A percentile compares a stretch with the other conserved stretches of the same genome.
Evolutionary conservation across 176 grass and related monocot species (phyloP).

Genomic region (Eragrostis curvula): DNA sequence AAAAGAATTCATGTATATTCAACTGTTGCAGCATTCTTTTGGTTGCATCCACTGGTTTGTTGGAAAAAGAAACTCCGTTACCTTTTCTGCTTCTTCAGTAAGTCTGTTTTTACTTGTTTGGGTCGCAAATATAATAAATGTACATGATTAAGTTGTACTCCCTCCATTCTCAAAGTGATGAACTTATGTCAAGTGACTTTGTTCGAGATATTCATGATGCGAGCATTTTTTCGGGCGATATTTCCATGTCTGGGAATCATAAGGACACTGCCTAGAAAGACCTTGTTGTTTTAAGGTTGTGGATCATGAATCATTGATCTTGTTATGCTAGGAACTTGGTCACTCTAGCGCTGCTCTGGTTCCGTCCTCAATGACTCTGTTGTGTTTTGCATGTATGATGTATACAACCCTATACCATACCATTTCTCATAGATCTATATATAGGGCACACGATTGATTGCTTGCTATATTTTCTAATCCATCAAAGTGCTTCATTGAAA

Average conservation of each 20-base stretch:
- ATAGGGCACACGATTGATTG: not conserved
- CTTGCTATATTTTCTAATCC: not conserved
- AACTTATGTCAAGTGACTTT: too few species aligned
- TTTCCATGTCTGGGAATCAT: too few species aligned
- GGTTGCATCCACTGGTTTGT: not conserved
- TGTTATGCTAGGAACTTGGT: not conserved
- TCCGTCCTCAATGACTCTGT: not conserved
- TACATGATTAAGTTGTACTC: too few species aligned
- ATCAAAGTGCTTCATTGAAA: not conserved
- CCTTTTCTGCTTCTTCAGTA: not conserved
- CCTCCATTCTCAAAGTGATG: too few species aligned
- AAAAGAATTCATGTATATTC: not conserved
- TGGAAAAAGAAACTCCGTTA: too few species aligned
- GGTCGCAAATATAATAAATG: too few species aligned
- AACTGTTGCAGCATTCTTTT: not conserved
- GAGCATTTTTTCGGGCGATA: too few species aligned
- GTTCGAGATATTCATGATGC: too few species aligned
- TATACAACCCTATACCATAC: not conserved
- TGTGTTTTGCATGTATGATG: not conserved
- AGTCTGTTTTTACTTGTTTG: not conserved
- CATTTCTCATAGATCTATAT: not conserved
- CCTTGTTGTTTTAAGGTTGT: not conserved
- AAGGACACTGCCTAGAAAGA: not conserved
- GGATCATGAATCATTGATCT: not conserved
- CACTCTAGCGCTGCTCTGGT: not conserved